Conservation (phyloP, 1,284 basidiomycete genomes). For the Leccinum ponderosum region DNA sequence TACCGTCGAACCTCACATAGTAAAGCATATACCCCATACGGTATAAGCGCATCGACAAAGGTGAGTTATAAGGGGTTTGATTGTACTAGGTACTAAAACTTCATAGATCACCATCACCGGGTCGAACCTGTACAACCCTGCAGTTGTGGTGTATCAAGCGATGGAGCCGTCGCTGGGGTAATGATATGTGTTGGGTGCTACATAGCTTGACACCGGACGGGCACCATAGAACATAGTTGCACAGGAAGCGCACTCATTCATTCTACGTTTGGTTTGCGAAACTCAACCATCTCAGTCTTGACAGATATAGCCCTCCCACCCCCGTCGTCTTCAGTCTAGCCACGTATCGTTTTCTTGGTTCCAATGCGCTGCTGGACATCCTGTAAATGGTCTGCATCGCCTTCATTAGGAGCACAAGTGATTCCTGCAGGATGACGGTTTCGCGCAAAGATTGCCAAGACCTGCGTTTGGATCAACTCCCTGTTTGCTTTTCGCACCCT, state of each 20-base stretch:
- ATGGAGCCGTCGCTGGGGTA: no score
- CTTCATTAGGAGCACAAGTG: constrained; percentile 6
- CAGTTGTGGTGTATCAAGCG: no score
- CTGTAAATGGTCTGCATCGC: constrained; percentile 19
- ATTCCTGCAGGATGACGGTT: constrained; percentile 2
- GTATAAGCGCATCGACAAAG: no score
- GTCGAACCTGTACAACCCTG: no score
- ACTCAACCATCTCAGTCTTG: constrained; percentile 17
- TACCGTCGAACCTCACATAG: no score
- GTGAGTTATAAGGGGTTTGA: no score
- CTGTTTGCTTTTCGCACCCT: constrained; percentile 13
- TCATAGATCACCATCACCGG: no score
- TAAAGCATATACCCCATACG: no score
- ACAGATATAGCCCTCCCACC: constrained; percentile 25
- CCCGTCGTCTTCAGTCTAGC: constrained; percentile 23
- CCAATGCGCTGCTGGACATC: constrained; percentile 11
- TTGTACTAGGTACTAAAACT: no score
- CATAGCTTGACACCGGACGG: no score
- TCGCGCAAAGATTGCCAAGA: constrained; percentile 25
- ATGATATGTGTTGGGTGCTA: no score
- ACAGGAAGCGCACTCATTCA: constrained; percentile 28
- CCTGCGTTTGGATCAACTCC: constrained; percentile 20
- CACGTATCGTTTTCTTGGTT: constrained; percentile 19
- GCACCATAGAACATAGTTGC: not conserved
- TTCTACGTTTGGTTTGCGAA: constrained; percentile 13